Conservation (phyloP, 1,284 basidiomycete species). For the Trichosporon sp. region DNA sequence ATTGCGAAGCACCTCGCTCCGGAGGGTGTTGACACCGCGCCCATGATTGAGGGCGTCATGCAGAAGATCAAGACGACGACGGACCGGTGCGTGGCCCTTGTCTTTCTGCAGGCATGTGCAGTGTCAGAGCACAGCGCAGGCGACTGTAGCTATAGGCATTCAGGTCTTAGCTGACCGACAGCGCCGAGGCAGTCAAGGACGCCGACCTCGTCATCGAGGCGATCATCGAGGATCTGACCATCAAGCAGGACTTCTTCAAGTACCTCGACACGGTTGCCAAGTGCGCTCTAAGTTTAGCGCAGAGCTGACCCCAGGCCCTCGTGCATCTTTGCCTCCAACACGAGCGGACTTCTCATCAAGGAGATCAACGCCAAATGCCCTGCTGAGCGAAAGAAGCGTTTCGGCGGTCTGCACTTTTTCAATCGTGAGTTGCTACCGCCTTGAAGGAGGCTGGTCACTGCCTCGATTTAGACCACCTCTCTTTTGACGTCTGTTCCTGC, state of each 20-base stretch:
- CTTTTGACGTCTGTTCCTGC: too few species aligned
- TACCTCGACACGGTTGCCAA: constrained; percentile 52
- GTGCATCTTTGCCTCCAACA: constrained; percentile 55
- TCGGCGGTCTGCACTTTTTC: constrained; percentile 55
- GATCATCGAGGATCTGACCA: constrained; percentile 55
- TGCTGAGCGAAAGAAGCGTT: constrained; percentile 42
- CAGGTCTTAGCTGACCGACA: constrained; percentile 11
- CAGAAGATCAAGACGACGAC: constrained; percentile 52
- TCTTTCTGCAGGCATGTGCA: neutral
- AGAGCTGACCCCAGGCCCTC: constrained; percentile 16
- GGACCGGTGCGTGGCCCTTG: constrained; percentile 47
- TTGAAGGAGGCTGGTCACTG: neutral
- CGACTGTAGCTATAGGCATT: neutral
- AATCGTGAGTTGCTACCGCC: constrained; percentile 48
- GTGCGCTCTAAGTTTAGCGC: constrained; percentile 10
- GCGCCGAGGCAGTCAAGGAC: constrained; percentile 49
- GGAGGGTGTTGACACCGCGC: constrained; percentile 27
- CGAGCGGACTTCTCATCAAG: constrained; percentile 53
- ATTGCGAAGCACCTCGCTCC: constrained; percentile 53
- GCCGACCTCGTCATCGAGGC: constrained; percentile 57
- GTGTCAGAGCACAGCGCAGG: neutral
- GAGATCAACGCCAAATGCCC: constrained; percentile 50
- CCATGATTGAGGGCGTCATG: constrained; percentile 36
- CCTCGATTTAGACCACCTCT: too few species aligned
- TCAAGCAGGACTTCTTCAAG: constrained; percentile 55